Evolutionary conservation across 192 early-diverging fungal species (phyloP), one percentile per base, ranked within the genome.

Genomic region (Oehlia diaphana): DNA sequence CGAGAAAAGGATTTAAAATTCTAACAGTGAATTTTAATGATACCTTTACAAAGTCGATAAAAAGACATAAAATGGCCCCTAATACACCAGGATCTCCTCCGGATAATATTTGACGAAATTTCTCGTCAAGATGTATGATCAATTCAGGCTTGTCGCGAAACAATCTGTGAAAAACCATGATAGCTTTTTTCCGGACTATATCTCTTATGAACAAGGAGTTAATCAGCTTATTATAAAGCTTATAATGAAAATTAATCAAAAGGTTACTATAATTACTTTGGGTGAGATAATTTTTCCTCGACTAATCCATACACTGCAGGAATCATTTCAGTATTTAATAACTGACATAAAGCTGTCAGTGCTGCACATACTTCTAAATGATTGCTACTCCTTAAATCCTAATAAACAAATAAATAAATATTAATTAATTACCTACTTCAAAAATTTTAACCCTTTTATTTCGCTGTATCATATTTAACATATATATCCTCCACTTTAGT

Each of bases 381-480:
- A 64, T 87, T 86, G 37, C 79, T 84, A 81, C 89, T 90, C n/a
- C 86, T 85, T 42, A 90, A 72, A 79, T 90, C 89, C 88, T 19
- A 63, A 81, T 16, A 26, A 78, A 76, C 14, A 80, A 33, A 80
- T n/a, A 58, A 42, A 19, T 16, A 39, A 63, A 70, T 66, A 73
- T 26, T 23, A 33, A 49, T 37, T n/a, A 26, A 53, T 37, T 19
- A 31, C 31, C 31, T 31, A 31, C 31, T 31, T 31, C 31, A 19
- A 9, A 44, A 44, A 9, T 44, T 44, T 44, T 44, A 44, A 44
- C 42, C 9, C 9, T 44, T 9, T 31, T 31, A 31, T 9, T 7
- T 9, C 42, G 1, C 42, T 44, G 42, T 44, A 9, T 44, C 42
- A 9, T 44, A 44, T 9, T 8, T 44, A 9, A 44, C 7, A 47